A percentile compares a stretch with the other conserved stretches of the same genome.
Conservation (phyloP, 2,329 filamentous ascomycete genomes). For the Ophiocordyceps camponoti-saundersi region DNA sequence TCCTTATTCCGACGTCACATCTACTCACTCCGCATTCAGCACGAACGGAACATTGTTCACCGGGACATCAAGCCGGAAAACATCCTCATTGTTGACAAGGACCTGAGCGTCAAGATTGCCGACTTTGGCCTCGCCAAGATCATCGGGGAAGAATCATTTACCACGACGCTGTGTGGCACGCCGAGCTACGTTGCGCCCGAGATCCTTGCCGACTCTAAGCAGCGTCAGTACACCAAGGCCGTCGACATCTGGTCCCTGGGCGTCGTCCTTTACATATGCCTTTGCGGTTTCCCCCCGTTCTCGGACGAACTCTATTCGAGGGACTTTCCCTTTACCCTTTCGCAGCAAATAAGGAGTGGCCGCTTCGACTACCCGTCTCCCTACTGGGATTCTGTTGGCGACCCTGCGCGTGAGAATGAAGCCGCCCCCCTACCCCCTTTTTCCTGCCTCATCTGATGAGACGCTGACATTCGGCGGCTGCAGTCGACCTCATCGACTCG, state of each 20-base stretch:
- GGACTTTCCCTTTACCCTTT: constrained; percentile 73
- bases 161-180: constrained; percentile 90
- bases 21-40: constrained; percentile 32
- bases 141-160: constrained; percentile 96
- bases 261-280: constrained; percentile 93
- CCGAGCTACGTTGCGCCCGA: constrained; percentile 94
- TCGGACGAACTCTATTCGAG: constrained; percentile 74
- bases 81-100: constrained; percentile 73
- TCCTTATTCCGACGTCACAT: not conserved
- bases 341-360: constrained; percentile 78
- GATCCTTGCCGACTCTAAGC: constrained; percentile 66
- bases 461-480: not conserved
- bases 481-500: constrained; percentile 72
- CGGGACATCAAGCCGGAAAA: constrained; percentile 97
- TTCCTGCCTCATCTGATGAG: too few species aligned
- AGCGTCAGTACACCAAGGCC: constrained; percentile 81
- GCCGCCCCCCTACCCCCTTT: too few species aligned
- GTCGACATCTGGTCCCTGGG: constrained; percentile 95
- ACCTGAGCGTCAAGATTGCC: constrained; percentile 76
- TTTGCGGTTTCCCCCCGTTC: constrained; percentile 94
- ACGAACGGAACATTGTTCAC: constrained; percentile 93
- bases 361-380: constrained; percentile 90
- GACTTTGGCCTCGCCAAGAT: constrained; percentile 98
- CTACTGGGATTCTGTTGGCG: constrained; percentile 52
- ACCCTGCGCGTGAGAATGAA: constrained; percentile 47